These are phyloP conservation scores for Phytophthora ohioensis DNA, from an alignment of 352 stramenopile genomes.

Conservation along the genomic window DNA sequence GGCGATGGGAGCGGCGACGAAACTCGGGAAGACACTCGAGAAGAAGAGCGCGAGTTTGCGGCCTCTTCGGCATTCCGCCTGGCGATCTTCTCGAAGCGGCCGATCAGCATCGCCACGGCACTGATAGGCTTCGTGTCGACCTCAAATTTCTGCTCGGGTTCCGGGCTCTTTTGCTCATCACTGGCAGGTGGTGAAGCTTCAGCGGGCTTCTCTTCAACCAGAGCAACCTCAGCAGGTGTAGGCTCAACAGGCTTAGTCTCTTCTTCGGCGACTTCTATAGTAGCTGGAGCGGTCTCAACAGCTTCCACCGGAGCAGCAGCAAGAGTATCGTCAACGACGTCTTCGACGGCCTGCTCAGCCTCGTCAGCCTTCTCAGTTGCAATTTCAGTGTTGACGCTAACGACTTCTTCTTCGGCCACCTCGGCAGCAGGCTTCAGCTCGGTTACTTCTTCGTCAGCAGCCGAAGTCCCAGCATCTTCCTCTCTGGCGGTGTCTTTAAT, in stretches of 20 bases:
- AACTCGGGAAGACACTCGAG: slow-evolving; percentile 19
- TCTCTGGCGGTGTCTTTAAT: background rate
- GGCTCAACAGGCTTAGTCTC: background rate
- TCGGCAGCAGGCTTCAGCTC: background rate
- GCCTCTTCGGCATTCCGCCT: slow-evolving; percentile 25
- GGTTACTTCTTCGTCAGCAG: slow-evolving; percentile 1
- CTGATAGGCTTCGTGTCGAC: slow-evolving; percentile 40
- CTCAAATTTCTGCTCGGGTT: slow-evolving; percentile 18
- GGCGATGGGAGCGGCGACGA: slow-evolving; percentile 19
- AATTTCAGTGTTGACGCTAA: slow-evolving; percentile 2
- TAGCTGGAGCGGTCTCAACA: background rate
- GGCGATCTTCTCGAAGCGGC: slow-evolving; percentile 43
- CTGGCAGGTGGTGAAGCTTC: background rate
- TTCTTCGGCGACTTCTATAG: background rate
- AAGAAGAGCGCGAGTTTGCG: slow-evolving; percentile 22
- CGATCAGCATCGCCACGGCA: slow-evolving; percentile 39
- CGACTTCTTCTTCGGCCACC: background rate
- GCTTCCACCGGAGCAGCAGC: background rate
- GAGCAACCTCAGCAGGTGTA: background rate
- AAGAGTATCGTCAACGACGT: background rate
- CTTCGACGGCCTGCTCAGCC: background rate
- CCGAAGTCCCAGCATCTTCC: background rate
- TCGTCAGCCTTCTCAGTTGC: slow-evolving; percentile 7
- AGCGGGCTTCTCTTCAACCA: slow-evolving; percentile 1
- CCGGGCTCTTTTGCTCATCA: background rate